Evolutionary conservation across 345 rosid species (phyloP).

Genomic region (Toxicodendron radicans): DNA sequence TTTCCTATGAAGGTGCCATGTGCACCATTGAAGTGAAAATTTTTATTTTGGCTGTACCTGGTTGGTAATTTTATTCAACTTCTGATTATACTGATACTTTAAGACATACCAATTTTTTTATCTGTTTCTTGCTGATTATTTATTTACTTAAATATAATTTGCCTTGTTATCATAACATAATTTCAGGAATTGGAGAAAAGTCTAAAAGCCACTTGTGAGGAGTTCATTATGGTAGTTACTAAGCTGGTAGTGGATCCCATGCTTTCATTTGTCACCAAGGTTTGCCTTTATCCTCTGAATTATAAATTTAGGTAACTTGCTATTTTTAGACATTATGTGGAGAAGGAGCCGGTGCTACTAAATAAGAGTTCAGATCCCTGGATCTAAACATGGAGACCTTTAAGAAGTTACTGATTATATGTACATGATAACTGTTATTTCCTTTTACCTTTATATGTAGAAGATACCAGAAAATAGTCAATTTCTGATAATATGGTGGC

Average conservation of each 20-base stretch:
- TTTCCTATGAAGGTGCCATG: neutral
- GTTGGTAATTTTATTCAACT: neutral
- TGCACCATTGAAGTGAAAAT: neutral
- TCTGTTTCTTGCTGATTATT: neutral
- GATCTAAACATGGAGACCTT: neutral
- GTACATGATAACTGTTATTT: neutral
- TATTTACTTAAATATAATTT: neutral
- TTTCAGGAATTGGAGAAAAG: conserved; percentile 93
- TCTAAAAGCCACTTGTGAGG: conserved; percentile 94
- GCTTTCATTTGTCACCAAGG: conserved; percentile 99
- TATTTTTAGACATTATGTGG: conserved; percentile 2
- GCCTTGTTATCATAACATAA: neutral
- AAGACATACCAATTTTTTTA: neutral
- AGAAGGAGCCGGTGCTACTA: conserved; percentile 5
- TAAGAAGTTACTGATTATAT: neutral
- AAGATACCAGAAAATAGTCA: neutral
- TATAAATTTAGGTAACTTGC: neutral
- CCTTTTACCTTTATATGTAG: neutral
- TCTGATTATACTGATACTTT: neutral
- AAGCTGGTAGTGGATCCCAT: conserved; percentile 96
- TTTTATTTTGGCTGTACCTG: neutral
- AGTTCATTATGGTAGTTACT: conserved; percentile 95
- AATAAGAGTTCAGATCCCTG: neutral
- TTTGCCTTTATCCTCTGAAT: conserved; percentile 27
- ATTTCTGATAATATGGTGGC: neutral